phyloP scores from a whole-genome alignment of 2,329 filamentous ascomycete species.

The Proliferodiscus dingleyae region DNA sequence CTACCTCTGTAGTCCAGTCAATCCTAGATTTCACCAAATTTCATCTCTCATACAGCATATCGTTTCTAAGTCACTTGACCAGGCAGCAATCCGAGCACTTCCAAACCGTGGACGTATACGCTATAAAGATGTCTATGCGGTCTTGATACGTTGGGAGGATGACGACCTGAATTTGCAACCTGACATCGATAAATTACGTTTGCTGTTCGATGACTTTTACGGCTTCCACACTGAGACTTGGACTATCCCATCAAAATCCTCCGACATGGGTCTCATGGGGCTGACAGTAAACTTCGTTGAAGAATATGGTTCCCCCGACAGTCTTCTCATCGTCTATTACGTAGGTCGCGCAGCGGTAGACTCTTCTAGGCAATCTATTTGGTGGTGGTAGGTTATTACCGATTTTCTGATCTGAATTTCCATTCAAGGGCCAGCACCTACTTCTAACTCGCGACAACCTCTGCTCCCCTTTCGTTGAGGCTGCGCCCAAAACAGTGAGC shows the following conservation, averaged over 20 bases:
- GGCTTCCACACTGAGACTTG: constrained; percentile 22
- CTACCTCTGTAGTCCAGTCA: too few relatives aligned
- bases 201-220: constrained; percentile 18
- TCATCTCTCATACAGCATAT: not conserved
- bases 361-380: constrained; percentile 16
- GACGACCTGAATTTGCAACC: constrained; percentile 16
- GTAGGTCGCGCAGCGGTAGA: constrained; percentile 22
- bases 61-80: not conserved
- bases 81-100: constrained; percentile 23
- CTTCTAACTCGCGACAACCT: not conserved
- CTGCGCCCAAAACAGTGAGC: not conserved
- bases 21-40: too few relatives aligned
- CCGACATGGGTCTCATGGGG: constrained; percentile 22
- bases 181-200: constrained; percentile 17
- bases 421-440: too few relatives aligned
- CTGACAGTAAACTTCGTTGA: constrained; percentile 19
- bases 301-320: constrained; percentile 13
- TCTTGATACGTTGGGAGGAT: constrained; percentile 24
- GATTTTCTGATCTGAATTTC: not conserved
- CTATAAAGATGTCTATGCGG: constrained; percentile 20
- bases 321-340: constrained; percentile 24
- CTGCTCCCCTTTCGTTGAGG: not conserved
- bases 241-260: constrained; percentile 20
- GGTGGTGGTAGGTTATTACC: constrained; percentile 11
- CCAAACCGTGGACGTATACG: constrained; percentile 20